Conservation (phyloP, 192 early-diverging fungal species). For the Coemansia sp. region DNA sequence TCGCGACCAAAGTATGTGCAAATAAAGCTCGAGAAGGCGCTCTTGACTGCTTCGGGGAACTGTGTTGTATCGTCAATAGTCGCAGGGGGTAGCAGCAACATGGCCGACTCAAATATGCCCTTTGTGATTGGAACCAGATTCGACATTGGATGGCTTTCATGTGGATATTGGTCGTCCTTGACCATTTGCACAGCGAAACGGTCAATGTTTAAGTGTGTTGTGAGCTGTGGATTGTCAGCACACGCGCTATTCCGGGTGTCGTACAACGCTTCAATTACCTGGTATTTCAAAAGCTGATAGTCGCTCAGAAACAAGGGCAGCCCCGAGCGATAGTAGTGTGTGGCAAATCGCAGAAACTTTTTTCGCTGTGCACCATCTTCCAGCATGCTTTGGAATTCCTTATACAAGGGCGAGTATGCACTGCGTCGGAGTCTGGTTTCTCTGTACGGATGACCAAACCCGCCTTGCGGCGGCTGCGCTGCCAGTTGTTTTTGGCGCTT, state of each 20-base stretch:
- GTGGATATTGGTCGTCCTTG: slow-evolving; percentile 1
- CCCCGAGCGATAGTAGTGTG: slow-evolving; percentile 23
- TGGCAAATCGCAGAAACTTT: slow-evolving; percentile 21
- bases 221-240: not conserved
- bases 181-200: slow-evolving; percentile 3
- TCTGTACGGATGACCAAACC: slow-evolving; percentile 19
- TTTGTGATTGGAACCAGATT: slow-evolving; percentile 26
- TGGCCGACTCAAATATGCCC: slow-evolving; percentile 42
- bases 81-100: slow-evolving; percentile 19
- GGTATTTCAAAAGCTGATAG: slow-evolving; percentile 40
- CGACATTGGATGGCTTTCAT: slow-evolving; percentile 17
- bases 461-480: slow-evolving; percentile 3
- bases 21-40: slow-evolving; percentile 19
- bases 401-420: slow-evolving; percentile 21
- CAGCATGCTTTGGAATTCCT: slow-evolving; percentile 22
- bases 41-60: slow-evolving; percentile 35
- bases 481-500: slow-evolving; percentile 1
- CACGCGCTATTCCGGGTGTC: not conserved
- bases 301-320: slow-evolving; percentile 31
- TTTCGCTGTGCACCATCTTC: slow-evolving; percentile 16
- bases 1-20: slow-evolving; percentile 24
- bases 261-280: slow-evolving; percentile 26
- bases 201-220: not conserved
- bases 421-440: slow-evolving; percentile 25
- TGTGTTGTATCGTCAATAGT: slow-evolving; percentile 19